Conservation (phyloP, 805 yeast species). For the Clavispora phyllophila region DNA sequence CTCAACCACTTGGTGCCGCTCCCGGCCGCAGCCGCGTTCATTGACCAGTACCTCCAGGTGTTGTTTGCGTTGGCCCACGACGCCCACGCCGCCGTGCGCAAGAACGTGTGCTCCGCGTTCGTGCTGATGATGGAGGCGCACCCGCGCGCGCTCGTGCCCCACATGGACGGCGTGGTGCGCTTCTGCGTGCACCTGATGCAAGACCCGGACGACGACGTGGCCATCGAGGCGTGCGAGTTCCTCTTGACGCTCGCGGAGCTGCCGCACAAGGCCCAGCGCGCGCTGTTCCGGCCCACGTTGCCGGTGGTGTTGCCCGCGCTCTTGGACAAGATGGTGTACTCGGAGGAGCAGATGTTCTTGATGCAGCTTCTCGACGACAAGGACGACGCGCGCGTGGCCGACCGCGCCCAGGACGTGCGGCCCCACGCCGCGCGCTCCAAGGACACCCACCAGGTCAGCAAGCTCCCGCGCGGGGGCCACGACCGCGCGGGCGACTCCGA, state of each 20-base stretch:
- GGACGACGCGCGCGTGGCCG: conserved; percentile 74
- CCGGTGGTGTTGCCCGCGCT: conserved; percentile 68
- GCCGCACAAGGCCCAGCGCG: conserved; percentile 12
- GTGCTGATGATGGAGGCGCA: conserved; percentile 64
- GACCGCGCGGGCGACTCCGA: conserved; percentile 11
- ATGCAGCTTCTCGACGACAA: conserved; percentile 62
- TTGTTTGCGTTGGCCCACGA: conserved; percentile 70
- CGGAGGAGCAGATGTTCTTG: conserved; percentile 70
- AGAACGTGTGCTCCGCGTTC: conserved; percentile 75
- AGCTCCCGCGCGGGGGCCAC: conserved; percentile 4
- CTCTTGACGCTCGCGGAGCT: conserved; percentile 60
- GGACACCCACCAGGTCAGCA: conserved; percentile 26
- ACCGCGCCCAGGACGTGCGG: conserved; percentile 79
- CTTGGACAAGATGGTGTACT: conserved; percentile 78
- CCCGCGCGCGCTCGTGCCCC: conserved; percentile 77
- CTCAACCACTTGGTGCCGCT: conserved; percentile 70
- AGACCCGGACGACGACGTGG: conserved; percentile 62
- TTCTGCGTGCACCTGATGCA: conserved; percentile 78
- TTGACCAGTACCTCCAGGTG: conserved; percentile 61
- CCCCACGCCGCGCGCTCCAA: conserved; percentile 75
- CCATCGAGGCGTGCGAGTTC: conserved; percentile 92
- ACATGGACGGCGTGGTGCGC: conserved; percentile 78
- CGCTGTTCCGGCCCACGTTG: conserved; percentile 52
- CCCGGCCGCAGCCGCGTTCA: conserved; percentile 57
- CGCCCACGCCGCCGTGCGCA: conserved; percentile 53